Base-by-base conservation (phyloP, 1,284 basidiomycete genomes). In the Schizopora paradoxa region DNA sequence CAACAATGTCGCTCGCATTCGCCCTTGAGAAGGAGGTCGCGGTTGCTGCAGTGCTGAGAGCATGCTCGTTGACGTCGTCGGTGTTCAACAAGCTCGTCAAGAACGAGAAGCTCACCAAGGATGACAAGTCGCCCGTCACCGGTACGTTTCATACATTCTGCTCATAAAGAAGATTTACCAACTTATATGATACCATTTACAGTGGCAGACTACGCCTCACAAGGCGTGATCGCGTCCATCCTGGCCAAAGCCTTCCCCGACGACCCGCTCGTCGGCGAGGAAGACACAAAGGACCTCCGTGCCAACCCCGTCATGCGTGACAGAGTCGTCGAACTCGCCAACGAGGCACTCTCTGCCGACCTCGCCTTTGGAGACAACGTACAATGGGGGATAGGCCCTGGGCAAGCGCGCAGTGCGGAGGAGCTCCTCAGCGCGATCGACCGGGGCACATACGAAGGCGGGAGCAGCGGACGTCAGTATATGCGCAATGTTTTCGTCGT, bases 101-200 rank as follows among this genome's bases (percentile, higher is more conserved):
- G 55, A 79, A 82, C 56, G 94, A 97, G 63, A 91, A 88, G 0
- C 70, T 96, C 37, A 86, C 83, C 36, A 99, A 99, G 64, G 82
- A 78, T 43, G 96, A 99, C 73, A 93, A 94, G 66, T 92, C 89
- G 27, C 95, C 95, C 3, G 95, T 99, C 2, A 99, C 95, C 10
- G 90, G 91, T 90, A 26, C 19, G 47, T 33, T 31, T 29, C 8
- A 5, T 40, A 5, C 18, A 22, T 45, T 33, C 16, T 23, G 38
- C 41, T 53, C 39, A 41, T 27, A 31, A n/a, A 37, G n/a, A n/a
- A n/a, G n/a, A n/a, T n/a, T n/a, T 11, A 39, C 34, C 28, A 10
- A 35, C 6, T 10, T 23, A 10, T 5, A 18, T 42, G n/a, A 25
- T 49, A 13, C 34, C 28, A 29, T 1, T 22, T 8, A 36, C 56